Conservation (phyloP, 768 basidiomycete species). For the Termitomyces sp. region DNA sequence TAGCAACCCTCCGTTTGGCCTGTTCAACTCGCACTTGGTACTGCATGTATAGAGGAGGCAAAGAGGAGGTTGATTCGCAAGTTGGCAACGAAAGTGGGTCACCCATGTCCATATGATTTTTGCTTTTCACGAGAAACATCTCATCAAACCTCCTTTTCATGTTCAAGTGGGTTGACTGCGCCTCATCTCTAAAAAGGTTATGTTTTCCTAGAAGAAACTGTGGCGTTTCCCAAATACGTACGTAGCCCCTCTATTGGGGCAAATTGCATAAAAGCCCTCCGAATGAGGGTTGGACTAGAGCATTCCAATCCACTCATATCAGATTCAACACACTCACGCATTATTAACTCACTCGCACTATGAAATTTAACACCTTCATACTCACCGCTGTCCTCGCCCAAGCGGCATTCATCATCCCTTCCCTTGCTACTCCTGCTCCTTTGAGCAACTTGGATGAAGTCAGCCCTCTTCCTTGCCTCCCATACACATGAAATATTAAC, state of each 20-base stretch:
- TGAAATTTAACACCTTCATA: background rate
- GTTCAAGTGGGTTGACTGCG: background rate
- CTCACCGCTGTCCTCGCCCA: background rate
- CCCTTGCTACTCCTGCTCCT: background rate
- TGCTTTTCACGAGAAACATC: too few relatives aligned
- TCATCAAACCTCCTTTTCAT: background rate
- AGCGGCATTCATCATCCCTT: background rate
- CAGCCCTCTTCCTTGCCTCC: background rate
- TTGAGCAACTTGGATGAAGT: background rate
- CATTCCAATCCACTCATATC: too few relatives aligned
- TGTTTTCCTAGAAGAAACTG: background rate
- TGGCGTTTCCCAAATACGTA: constrained; percentile 2
- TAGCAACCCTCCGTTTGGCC: too few relatives aligned
- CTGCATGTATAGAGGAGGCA: too few relatives aligned
- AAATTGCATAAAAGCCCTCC: background rate
- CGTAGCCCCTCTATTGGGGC: background rate
- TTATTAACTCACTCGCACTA: background rate
- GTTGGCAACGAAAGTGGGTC: too few relatives aligned
- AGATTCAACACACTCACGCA: background rate
- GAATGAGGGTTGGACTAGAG: background rate
- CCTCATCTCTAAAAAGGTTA: background rate
- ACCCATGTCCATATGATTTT: too few relatives aligned
- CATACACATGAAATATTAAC: background rate
- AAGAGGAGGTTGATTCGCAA: too few relatives aligned
- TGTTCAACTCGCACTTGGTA: too few relatives aligned